A percentile compares a stretch with the other conserved stretches of the same genome.
These are phyloP conservation scores for Fusarium ramigenum DNA, from an alignment of 2,329 filamentous ascomycete genomes.

Conservation along the genomic window DNA sequence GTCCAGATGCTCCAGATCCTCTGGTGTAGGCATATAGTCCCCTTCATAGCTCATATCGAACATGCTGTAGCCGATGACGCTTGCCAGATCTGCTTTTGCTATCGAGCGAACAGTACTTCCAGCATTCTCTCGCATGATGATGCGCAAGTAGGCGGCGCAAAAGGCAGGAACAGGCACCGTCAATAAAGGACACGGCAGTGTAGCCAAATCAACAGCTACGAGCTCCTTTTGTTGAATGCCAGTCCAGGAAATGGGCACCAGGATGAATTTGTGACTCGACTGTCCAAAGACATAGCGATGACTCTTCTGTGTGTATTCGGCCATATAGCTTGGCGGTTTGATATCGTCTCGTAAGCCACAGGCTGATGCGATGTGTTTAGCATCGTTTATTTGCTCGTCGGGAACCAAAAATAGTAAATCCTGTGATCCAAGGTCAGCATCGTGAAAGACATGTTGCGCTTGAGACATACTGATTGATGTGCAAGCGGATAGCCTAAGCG, in stretches of 20 bases:
- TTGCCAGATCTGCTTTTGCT: neutral
- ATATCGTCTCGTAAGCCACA: rapidly evolving
- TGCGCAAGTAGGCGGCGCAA: neutral
- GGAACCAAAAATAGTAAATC: neutral
- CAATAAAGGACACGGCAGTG: neutral
- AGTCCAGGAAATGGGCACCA: neutral
- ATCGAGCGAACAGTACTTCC: rapidly evolving
- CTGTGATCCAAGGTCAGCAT: neutral
- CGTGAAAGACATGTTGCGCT: rapidly evolving
- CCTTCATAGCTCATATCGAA: neutral
- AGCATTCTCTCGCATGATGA: rapidly evolving
- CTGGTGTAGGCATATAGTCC: neutral
- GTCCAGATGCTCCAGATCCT: neutral
- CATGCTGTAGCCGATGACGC: neutral
- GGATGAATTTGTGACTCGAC: neutral
- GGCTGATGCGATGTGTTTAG: rapidly evolving
- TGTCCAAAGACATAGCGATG: neutral
- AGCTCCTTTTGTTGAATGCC: neutral
- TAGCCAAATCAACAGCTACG: rapidly evolving
- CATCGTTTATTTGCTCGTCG: rapidly evolving
- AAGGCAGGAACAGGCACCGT: rapidly evolving
- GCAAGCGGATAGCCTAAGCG: rapidly evolving
- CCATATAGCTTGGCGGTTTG: neutral
- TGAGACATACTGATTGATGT: rapidly evolving
- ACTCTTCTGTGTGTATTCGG: rapidly evolving